A percentile compares a stretch with the other conserved stretches of the same genome.
phyloP scores from a whole-genome alignment of 1,139 yeast genomes.

The Spathaspora sp. region DNA sequence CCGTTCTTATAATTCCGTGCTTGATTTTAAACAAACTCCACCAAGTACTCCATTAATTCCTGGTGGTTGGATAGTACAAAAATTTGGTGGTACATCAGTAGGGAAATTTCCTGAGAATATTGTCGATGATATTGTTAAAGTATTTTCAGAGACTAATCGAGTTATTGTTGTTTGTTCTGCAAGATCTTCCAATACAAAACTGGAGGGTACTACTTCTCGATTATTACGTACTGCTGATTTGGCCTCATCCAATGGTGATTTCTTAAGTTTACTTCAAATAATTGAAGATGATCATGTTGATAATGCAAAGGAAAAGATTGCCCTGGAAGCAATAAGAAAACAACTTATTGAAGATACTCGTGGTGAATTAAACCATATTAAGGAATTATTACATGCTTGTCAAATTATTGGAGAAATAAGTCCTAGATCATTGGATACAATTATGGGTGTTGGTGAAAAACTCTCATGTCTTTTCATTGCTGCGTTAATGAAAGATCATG shows the following conservation, averaged over 20 bases:
- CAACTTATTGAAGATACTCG: constrained; percentile 57
- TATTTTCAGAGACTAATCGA: constrained; percentile 55
- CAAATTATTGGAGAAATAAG: constrained; percentile 90
- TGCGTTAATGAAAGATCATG: constrained; percentile 77
- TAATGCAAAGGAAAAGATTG: constrained; percentile 64
- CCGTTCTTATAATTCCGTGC: constrained; percentile 42
- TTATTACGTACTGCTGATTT: constrained; percentile 77
- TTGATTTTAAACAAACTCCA: constrained; percentile 30
- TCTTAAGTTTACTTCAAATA: constrained; percentile 50
- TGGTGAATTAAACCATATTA: constrained; percentile 65
- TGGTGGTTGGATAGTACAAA: constrained; percentile 84
- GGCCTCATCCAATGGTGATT: constrained; percentile 61
- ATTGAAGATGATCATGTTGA: constrained; percentile 75
- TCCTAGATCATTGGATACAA: constrained; percentile 81
- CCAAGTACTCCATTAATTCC: constrained; percentile 16
- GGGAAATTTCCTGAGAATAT: constrained; percentile 89
- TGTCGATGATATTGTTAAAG: constrained; percentile 78
- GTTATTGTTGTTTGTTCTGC: constrained; percentile 99
- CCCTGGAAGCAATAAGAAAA: constrained; percentile 41
- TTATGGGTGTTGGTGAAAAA: constrained; percentile 94
- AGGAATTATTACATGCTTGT: constrained; percentile 77
- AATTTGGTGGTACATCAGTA: constrained; percentile 97
- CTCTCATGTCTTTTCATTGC: constrained; percentile 87
- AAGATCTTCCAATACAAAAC: constrained; percentile 83
- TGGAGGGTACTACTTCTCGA: constrained; percentile 93